phyloP scores from a whole-genome alignment of 345 rosid species.

The Salix brachista region DNA sequence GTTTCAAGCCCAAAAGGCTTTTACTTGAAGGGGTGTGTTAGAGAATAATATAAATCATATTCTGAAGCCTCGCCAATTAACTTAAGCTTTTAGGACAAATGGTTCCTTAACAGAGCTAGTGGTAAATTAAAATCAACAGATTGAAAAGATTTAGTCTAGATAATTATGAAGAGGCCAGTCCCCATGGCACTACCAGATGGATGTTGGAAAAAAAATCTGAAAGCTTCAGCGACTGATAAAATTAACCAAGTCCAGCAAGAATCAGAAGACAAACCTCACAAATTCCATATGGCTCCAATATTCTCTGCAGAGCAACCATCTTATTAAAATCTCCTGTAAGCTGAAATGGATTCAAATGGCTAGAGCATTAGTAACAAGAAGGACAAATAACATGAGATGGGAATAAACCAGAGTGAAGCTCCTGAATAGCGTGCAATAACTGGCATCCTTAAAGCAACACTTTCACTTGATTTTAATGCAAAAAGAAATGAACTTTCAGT shows the following conservation, averaged over 20 bases:
- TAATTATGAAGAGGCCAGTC: not conserved
- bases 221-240: not conserved
- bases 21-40: too few relatives aligned
- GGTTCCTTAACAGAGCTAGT: not conserved
- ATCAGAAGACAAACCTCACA: slow-evolving; percentile 48
- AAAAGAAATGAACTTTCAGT: not conserved
- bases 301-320: slow-evolving; percentile 60
- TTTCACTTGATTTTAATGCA: not conserved
- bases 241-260: not conserved
- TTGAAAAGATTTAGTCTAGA: not conserved
- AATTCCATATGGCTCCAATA: slow-evolving; percentile 58
- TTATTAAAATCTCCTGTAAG: slow-evolving; percentile 60
- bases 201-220: not conserved
- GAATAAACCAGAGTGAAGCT: not conserved
- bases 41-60: too few relatives aligned
- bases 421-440: not conserved
- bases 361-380: not conserved
- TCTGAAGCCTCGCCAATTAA: too few relatives aligned
- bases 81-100: too few relatives aligned
- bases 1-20: too few relatives aligned
- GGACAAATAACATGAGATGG: not conserved
- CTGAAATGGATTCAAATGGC: slow-evolving; percentile 27
- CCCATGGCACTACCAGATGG: not conserved
- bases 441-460: not conserved
- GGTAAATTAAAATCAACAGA: not conserved